Base-by-base conservation (phyloP, 139 green algal species). In the Chlamydomonas eustigma region DNA sequence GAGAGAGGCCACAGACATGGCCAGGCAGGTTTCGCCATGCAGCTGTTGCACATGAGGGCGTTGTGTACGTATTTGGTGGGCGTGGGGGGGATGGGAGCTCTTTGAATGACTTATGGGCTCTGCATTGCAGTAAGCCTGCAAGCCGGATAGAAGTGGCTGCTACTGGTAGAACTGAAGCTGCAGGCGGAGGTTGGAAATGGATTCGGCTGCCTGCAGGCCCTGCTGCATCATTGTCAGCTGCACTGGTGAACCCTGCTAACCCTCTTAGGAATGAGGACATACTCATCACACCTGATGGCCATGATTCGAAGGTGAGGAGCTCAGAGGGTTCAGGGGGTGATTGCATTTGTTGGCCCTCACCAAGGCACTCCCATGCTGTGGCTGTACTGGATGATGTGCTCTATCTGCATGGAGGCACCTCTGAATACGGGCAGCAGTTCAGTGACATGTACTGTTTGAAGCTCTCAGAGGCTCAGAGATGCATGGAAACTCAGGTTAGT, bases 401-500 rank as follows among this genome's bases (percentile, higher is more conserved):
- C 70, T 88, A 81, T 64, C 31, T 88, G 8, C 80, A 88, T 75
- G 84, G 84, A 31, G 84, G 84, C 25, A 82, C 76, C 31, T 50
- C 52, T 12, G 78, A 68, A 28, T 88, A 88, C 65, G 77, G 77
- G 12, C 1, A 39, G 6, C 72, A 85, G 34, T 70, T 74, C 5
- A 18, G 8, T 25, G 78, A 86, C 37, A 74, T 81, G 63, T 82
- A 66, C 34, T 72, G 69, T 65, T 51, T 88, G 71, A 35, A 80
- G 22, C 73, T 85, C 24, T 50, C 51, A 3, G 12, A 73, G n/a
- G 65, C 28, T 28, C 4, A 31, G 4, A 22, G 12, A 12, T 58
- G 12, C 44, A 12, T 58, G 44, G 44, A 58, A 58, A 58, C 44
- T 28, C 12, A 28, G 12, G 44, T 28, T 12, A 58, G 22, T 28